Percentiles rank a stretch among this genome's conserved stretches.
Conservation (phyloP, 108 stramenopile species). For the Cylindrotheca fusiformis region DNA sequence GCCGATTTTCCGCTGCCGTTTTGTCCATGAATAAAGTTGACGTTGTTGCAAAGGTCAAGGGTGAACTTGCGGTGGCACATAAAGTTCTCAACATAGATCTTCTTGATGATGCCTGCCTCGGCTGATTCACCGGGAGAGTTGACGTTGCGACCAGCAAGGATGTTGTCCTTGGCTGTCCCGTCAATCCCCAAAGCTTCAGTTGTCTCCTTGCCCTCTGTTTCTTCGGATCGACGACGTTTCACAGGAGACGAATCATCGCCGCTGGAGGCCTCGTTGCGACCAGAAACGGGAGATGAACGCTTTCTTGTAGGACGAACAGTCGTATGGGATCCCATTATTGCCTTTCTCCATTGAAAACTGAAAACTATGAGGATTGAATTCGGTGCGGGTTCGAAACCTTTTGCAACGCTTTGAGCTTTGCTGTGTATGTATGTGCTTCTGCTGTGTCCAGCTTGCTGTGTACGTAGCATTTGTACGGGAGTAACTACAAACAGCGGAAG, state of each 20-base stretch:
- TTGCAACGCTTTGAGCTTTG: no score
- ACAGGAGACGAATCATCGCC: not conserved
- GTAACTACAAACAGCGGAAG: no score
- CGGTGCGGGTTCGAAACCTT: no score
- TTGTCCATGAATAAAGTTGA: slow-evolving; percentile 95
- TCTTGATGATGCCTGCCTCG: slow-evolving; percentile 40
- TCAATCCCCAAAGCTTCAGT: not conserved
- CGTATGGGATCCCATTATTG: not conserved
- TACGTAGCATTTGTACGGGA: no score
- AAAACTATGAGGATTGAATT: no score
- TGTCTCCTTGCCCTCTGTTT: not conserved
- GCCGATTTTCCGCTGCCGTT: slow-evolving; percentile 95
- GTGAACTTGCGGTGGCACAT: slow-evolving; percentile 80
- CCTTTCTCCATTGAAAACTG: no score
- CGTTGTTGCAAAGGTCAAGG: slow-evolving; percentile 72
- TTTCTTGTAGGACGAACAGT: not conserved
- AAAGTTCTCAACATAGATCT: slow-evolving; percentile 90
- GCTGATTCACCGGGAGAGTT: slow-evolving; percentile 14
- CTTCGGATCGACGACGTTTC: not conserved
- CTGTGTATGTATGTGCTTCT: no score
- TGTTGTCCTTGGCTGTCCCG: not conserved
- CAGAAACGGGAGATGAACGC: not conserved
- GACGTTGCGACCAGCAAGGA: slow-evolving; percentile 1
- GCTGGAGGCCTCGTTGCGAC: not conserved
- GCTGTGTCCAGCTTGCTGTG: no score